Conservation (phyloP, 148 eudicot species). For the Spergularia bocconei region DNA sequence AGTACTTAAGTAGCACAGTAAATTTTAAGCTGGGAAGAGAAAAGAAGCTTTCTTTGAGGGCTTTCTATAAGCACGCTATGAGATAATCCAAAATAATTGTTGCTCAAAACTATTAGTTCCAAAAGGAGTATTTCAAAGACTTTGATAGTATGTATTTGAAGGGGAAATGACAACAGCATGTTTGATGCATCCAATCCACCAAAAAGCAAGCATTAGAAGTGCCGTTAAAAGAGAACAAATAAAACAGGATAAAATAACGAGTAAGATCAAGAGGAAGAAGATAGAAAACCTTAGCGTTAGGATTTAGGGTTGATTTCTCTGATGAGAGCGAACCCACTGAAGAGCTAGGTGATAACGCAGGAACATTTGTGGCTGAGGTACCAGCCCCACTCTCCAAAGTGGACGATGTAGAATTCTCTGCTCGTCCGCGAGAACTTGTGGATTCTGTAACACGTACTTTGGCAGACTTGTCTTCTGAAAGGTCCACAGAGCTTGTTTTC, state of each 20-base stretch:
- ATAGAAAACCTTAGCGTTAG: constrained; percentile 78
- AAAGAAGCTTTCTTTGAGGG: neutral
- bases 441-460: constrained; percentile 42
- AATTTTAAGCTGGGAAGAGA: neutral
- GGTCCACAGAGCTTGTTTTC: constrained; percentile 40
- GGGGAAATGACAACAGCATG: neutral
- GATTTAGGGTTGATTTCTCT: constrained; percentile 85
- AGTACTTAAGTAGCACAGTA: no score
- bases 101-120: neutral
- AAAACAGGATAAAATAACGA: neutral
- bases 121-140: neutral
- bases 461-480: constrained; percentile 39
- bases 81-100: neutral
- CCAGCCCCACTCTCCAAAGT: constrained; percentile 56
- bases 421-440: constrained; percentile 41
- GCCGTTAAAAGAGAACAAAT: neutral
- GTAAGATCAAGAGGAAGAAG: neutral
- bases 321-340: constrained; percentile 83
- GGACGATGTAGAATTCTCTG: constrained; percentile 61
- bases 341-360: constrained; percentile 75
- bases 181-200: neutral
- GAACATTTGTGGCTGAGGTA: constrained; percentile 45
- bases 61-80: neutral
- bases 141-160: neutral
- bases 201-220: neutral